Evolutionary conservation across 345 rosid genomes (phyloP), one percentile per base, ranked within the genome.

Genomic region (Limnanthes douglasii): DNA sequence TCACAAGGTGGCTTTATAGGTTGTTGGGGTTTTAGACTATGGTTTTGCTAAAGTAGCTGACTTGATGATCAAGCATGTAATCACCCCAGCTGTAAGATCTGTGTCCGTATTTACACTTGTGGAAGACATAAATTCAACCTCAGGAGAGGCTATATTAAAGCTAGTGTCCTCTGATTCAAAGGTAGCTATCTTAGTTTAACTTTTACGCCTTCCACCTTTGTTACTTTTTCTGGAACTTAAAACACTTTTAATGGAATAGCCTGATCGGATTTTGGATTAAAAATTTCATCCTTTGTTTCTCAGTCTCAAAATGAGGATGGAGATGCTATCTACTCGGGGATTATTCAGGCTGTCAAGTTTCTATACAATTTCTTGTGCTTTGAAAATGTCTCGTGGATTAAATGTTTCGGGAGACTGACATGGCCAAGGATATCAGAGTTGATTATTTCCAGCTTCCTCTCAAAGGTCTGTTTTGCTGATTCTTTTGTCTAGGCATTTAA

Each of bases 391-490:
- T 49, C 74, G 18, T 84, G 94, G 93, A 63, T 62, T 43, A 65
- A 53, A 45, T 78, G 82, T 41, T 84, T 80, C 58, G 98, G 96
- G 60, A 80, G 75, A 56, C 64, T 90, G 72, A 69, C 88, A 22
- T 90, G 96, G 96, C 79, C 92, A 19, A 72, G 98, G 61, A 69
- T 80, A 46, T 72, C 94, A 11, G 96, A 84, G 53, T 59, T 84
- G 39, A 67, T 90, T 37, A 84, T 90, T 40, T 65, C 82, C 29
- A 77, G 61, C 50, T 78, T 84, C 38, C 93, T 90, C 27, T 80
- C 98, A n/a, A 78, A 80, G 98, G 98, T 80, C 56, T 17, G 62
- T 38, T 50, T 39, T 49, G 14, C 24, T 27, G n/a, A n/a, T n/a
- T n/a, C n/a, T n/a, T n/a, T n/a, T n/a, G n/a, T n/a, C n/a, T n/a